A percentile compares a stretch with the other conserved stretches of the same genome.
Conservation (phyloP, 305 asterid genomes). For the Euphrasia arctica region DNA sequence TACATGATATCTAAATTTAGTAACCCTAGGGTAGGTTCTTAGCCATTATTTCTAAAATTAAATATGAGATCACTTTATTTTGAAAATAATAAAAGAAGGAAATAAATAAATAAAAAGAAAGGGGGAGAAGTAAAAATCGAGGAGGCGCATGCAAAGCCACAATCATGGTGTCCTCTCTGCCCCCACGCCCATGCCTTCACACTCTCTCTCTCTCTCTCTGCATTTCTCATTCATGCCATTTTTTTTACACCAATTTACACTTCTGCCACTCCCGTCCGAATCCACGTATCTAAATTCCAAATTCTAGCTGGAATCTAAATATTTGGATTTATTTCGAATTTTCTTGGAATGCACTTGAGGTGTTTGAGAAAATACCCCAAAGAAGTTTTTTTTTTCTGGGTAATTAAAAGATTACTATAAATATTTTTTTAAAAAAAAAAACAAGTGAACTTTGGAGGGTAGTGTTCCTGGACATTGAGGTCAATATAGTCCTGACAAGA, state of each 20-base stretch:
- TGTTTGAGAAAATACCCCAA: neutral
- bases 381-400: neutral
- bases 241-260: conserved; percentile 24
- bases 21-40: neutral
- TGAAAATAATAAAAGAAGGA: neutral
- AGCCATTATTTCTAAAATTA: conserved; percentile 2
- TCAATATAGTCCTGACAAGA: conserved; percentile 23
- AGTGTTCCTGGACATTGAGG: conserved; percentile 11
- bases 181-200: conserved; percentile 31
- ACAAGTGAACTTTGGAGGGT: conserved; percentile 16
- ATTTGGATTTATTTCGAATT: neutral
- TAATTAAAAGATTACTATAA: neutral
- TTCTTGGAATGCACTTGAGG: neutral
- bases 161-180: conserved; percentile 36
- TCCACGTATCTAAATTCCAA: neutral
- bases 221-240: conserved; percentile 22
- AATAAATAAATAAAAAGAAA: conserved; percentile 22
- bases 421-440: neutral
- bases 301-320: neutral
- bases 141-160: conserved; percentile 45
- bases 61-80: neutral
- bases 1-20: neutral
- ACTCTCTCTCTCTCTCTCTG: conserved; percentile 6
- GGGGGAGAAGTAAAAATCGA: conserved; percentile 30
- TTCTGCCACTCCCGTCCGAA: conserved; percentile 22